Evolutionary conservation across 2,329 filamentous ascomycete species (phyloP), one percentile per base, ranked within the genome.

Genomic region (Fusarium globosum): DNA sequence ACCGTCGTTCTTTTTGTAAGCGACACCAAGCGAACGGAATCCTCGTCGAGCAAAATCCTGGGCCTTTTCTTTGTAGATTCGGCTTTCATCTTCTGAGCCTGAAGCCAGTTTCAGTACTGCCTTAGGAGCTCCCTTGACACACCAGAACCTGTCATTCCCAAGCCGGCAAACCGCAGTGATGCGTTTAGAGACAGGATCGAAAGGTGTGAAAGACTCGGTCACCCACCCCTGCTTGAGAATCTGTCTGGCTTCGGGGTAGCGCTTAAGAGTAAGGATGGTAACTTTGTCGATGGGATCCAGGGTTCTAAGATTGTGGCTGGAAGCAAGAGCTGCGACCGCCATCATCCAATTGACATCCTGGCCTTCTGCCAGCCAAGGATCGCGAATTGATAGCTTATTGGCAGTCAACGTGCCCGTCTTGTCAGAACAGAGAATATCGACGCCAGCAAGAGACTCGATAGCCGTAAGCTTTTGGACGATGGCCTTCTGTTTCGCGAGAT

Each of bases 281-380:
- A 73, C 65, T 7, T 73, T 73, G 15, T 73, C 70, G 1, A 73
- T 73, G 0, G 70, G 70, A 6, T 73, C 70, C 0, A 73, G 6
- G 0, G 70, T 73, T 10, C 39, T 61, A 0, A 73, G 20, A 0
- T 73, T 73, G 0, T 73, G 70, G 0, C 65, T 71, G 0, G 70
- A 73, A 12, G 70, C 70, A 1, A 73, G 52, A 10, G 70, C 70
- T 26, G 70, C 70, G 1, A 72, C 71, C 0, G 70, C 70, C 70
- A 73, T 73, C 70, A 73, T 73, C 70, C 70, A 73, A 9, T 73
- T 71, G 20, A 73, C 70, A 0, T 73, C 70, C 2, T 70, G 38
- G 2, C 70, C 70, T 35, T 73, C 70, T 11, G 65, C 20, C 23
- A n/a, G 51, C 70, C 28, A 73, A 67, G 6, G 70, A 4, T 73